Percentiles rank a stretch among this genome's conserved stretches.
Evolutionary conservation across 805 yeast genomes (phyloP).

Genomic region (Myxozyma kluyveri): DNA sequence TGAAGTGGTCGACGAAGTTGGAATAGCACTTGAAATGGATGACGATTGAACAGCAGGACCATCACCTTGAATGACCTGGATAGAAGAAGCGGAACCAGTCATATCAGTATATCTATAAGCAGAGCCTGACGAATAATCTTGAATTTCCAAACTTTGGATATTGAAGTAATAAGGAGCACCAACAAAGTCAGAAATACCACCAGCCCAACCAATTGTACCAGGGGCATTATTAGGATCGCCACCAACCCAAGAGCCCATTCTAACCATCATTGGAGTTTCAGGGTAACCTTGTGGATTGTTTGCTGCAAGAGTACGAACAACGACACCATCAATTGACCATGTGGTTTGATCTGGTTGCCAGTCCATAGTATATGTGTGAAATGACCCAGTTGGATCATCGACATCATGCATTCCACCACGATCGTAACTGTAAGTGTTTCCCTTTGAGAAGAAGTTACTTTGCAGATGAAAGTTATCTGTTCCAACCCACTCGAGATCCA

Average conservation of each 20-base stretch:
- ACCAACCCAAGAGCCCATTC: constrained; percentile 55
- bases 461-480: constrained; percentile 60
- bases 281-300: constrained; percentile 61
- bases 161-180: constrained; percentile 61
- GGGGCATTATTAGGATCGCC: constrained; percentile 48
- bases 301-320: constrained; percentile 60
- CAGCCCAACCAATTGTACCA: constrained; percentile 75
- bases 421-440: constrained; percentile 70
- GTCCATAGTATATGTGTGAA: constrained; percentile 77
- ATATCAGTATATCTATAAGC: constrained; percentile 44
- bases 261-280: constrained; percentile 78
- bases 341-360: constrained; percentile 67
- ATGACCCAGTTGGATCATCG: constrained; percentile 53
- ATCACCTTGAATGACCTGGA: constrained; percentile 37
- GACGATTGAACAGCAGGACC: constrained; percentile 24
- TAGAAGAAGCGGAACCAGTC: constrained; percentile 44
- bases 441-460: constrained; percentile 66
- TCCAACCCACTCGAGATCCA: constrained; percentile 86
- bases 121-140: constrained; percentile 53
- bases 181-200: constrained; percentile 65
- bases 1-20: constrained; percentile 23
- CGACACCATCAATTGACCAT: constrained; percentile 71
- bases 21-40: constrained; percentile 17
- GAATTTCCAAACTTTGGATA: constrained; percentile 57
- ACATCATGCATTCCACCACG: constrained; percentile 72